Evolutionary conservation across 2,329 filamentous ascomycete species (phyloP).

Genomic region (Scortechinia acanthostroma): DNA sequence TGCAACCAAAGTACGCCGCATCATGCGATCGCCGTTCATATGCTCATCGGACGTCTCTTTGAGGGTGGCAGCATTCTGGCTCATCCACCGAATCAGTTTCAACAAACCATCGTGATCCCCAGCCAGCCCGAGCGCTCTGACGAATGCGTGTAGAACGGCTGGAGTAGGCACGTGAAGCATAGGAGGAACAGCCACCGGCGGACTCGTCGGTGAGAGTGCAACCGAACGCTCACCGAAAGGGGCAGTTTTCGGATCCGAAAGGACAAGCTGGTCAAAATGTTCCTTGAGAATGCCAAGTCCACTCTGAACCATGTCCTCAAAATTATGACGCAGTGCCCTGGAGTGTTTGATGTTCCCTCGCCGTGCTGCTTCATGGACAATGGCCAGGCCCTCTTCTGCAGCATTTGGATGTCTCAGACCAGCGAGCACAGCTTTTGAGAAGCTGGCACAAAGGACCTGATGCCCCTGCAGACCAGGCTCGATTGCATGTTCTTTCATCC

Average conservation of each 20-base stretch:
- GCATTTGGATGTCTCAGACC: background rate
- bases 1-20: slow-evolving; percentile 27
- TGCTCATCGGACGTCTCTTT: slow-evolving; percentile 21
- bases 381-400: background rate
- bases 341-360: too few species aligned
- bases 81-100: slow-evolving; percentile 30
- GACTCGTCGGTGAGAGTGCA: background rate
- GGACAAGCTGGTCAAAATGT: background rate
- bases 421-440: background rate
- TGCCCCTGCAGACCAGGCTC: background rate
- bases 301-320: background rate
- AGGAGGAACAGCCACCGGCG: background rate
- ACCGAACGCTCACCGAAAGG: background rate
- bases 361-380: background rate
- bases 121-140: slow-evolving; percentile 26
- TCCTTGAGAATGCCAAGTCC: background rate
- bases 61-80: slow-evolving; percentile 16
- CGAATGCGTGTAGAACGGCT: slow-evolving; percentile 27
- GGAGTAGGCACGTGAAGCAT: slow-evolving; percentile 23
- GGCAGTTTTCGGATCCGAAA: background rate
- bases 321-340: background rate
- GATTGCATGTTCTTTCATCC: background rate
- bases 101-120: slow-evolving; percentile 27
- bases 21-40: slow-evolving; percentile 22
- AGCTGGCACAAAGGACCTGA: background rate